phyloP scores from a whole-genome alignment of 257 asterid genomes.

The Cinchona pubescens region DNA sequence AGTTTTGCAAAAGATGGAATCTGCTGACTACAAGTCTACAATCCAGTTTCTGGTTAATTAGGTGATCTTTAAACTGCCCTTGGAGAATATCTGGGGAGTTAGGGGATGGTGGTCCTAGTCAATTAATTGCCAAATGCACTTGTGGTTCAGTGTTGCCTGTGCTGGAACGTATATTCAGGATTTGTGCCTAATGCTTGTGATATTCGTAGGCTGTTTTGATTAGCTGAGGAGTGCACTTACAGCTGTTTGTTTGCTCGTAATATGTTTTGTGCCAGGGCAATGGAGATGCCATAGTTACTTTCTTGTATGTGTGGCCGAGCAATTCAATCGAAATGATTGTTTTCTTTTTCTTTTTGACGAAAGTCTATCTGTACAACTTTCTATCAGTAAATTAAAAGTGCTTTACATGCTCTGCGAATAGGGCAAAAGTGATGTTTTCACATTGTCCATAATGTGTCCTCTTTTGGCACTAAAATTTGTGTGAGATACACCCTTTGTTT shows the following conservation, averaged over 20 bases:
- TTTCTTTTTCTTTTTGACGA: neutral
- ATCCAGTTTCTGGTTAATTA: neutral
- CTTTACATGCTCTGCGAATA: neutral
- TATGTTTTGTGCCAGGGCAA: neutral
- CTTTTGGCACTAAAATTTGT: slow-evolving; percentile 58
- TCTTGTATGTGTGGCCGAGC: neutral
- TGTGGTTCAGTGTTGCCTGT: no score
- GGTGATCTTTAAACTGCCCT: slow-evolving; percentile 1
- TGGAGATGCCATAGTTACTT: neutral
- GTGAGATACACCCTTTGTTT: slow-evolving; percentile 22
- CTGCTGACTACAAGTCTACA: neutral
- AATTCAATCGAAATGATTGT: neutral
- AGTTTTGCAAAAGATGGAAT: neutral
- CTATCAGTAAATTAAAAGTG: neutral
- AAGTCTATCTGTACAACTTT: neutral
- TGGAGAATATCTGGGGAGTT: neutral
- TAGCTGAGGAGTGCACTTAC: neutral
- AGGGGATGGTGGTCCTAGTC: neutral
- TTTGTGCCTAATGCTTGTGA: neutral
- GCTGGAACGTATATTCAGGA: no score
- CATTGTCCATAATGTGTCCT: neutral
- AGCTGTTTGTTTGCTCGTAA: neutral
- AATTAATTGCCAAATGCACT: neutral
- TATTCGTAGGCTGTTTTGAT: neutral
- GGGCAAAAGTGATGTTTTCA: neutral